Evolutionary conservation across 2,329 filamentous ascomycete species (phyloP).

Genomic region (Arthrobotrys sinensis): DNA sequence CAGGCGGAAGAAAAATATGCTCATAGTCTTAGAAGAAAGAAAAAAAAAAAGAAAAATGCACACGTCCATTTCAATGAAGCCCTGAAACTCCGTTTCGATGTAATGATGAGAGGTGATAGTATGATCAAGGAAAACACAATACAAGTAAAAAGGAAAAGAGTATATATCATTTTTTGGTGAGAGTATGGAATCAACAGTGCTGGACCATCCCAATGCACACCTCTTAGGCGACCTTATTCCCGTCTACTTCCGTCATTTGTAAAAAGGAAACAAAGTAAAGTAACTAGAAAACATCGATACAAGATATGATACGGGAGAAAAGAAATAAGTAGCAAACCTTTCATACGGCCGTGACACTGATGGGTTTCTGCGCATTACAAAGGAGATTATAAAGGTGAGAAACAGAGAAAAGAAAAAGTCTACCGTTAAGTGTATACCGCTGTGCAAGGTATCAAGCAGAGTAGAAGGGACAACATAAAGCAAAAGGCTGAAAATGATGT

Average conservation of each 20-base stretch:
- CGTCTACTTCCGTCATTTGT: conserved; percentile 59
- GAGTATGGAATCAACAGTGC: conserved; percentile 38
- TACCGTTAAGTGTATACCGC: conserved; percentile 58
- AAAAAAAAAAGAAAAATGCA: conserved; percentile 20
- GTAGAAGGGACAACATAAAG: conserved; percentile 16
- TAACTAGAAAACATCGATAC: conserved; percentile 36
- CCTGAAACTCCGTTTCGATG: conserved; percentile 60
- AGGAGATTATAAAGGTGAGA: conserved; percentile 23
- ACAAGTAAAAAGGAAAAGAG: conserved; percentile 16
- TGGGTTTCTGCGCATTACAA: conserved; percentile 54
- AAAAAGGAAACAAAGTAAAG: conserved; percentile 25
- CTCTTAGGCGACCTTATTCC: conserved; percentile 38
- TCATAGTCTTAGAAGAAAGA: conserved; percentile 15
- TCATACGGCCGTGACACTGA: conserved; percentile 59
- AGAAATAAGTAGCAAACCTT: conserved; percentile 36
- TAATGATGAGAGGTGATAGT: conserved; percentile 37
- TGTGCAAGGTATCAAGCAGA: conserved; percentile 54
- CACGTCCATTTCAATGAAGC: conserved; percentile 55
- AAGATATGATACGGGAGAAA: conserved; percentile 30
- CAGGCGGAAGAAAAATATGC: conserved; percentile 25
- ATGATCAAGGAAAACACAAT: conserved; percentile 17
- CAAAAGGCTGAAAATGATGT: conserved; percentile 10
- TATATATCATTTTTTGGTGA: conserved; percentile 43
- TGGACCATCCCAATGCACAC: conserved; percentile 35
- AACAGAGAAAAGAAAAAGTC: conserved; percentile 39